Base-by-base conservation (phyloP, 2,329 filamentous ascomycete genomes). In the Talaromyces sp. region DNA sequence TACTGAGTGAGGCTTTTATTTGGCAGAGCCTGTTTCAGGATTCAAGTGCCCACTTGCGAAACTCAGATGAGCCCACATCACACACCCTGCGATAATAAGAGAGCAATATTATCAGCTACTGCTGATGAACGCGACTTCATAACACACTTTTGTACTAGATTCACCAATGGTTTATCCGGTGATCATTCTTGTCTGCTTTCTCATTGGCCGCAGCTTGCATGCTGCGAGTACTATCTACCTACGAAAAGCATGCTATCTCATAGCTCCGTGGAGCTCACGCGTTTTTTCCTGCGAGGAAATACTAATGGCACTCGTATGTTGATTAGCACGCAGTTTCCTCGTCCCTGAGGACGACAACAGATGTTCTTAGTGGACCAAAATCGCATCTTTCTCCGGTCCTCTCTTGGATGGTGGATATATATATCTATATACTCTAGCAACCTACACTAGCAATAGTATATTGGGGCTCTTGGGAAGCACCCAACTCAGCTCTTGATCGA, bases 21-120 rank as follows among this genome's bases (percentile, higher is more conserved):
- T 99, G 94, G 95, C 92, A 99, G 79, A 96, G 91, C 71, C 80
- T 99, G 51, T 99, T 97, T 78, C 92, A 95, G 69, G 93, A 93
- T 55, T 96, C 92, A 10, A 88, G 91, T 58, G 95, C 94, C 41
- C 94, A 99, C 79, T 79, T 99, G 62, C 73, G 75, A 56, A 69
- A 75, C 54, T 68, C 71, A 58, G 70, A 71, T 50, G 72, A 71
- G 58, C 67, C 65, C 59, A 68, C 69, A 58, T 68, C 72, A 52
- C 69, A 69, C 61, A 68, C 69, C 61, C 69, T 55, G 5, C 48
- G 48, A 52, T 52, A 52, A 29, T 3, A 21, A 46, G 43, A 46
- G 43, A 24, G n/a, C 2, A 46, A 24, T 46, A 11, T 7, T 21
- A 46, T 21, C 21, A 24, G 19, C 21, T 4, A 6, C 21, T 24